Conservation (phyloP, 1,284 basidiomycete species). For the Trametes versicolor region DNA sequence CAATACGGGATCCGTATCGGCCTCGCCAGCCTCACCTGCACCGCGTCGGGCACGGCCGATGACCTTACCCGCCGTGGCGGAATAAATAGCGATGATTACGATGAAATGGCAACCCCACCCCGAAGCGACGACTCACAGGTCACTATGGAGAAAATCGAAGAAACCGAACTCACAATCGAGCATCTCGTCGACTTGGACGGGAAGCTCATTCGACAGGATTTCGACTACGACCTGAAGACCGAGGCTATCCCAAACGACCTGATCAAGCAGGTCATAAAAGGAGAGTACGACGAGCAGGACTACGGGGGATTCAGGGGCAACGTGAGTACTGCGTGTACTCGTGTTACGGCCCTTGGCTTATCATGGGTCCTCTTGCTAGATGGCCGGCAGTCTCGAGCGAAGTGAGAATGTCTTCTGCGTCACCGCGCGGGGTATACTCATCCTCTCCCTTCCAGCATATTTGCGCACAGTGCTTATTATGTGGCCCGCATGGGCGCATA, state of each 20-base stretch:
- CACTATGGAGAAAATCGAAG: conserved; percentile 47
- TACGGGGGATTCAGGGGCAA: conserved; percentile 46
- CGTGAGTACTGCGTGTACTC: conserved; percentile 43
- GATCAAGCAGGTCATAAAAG: conserved; percentile 42
- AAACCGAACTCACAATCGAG: conserved; percentile 39
- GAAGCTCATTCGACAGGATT: conserved; percentile 25
- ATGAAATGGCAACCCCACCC: too few species aligned
- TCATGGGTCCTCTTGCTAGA: neutral
- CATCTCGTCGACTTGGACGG: conserved; percentile 52
- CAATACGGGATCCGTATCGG: conserved; percentile 39
- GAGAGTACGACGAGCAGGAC: conserved; percentile 48
- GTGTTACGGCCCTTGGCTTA: neutral
- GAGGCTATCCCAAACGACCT: conserved; percentile 47
- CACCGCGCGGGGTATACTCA: neutral
- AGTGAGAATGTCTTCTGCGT: neutral
- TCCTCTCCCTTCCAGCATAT: conserved; percentile 46
- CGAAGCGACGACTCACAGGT: too few species aligned
- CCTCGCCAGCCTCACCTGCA: conserved; percentile 50
- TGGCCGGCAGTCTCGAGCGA: neutral
- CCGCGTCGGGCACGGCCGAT: too few species aligned
- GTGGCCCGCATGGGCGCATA: conserved; percentile 44
- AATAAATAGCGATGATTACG: too few species aligned
- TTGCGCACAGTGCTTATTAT: conserved; percentile 53
- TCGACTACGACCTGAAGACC: conserved; percentile 43
- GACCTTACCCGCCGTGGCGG: too few species aligned